phyloP scores from a whole-genome alignment of 2,329 filamentous ascomycete genomes.

The Fusarium sororula region DNA sequence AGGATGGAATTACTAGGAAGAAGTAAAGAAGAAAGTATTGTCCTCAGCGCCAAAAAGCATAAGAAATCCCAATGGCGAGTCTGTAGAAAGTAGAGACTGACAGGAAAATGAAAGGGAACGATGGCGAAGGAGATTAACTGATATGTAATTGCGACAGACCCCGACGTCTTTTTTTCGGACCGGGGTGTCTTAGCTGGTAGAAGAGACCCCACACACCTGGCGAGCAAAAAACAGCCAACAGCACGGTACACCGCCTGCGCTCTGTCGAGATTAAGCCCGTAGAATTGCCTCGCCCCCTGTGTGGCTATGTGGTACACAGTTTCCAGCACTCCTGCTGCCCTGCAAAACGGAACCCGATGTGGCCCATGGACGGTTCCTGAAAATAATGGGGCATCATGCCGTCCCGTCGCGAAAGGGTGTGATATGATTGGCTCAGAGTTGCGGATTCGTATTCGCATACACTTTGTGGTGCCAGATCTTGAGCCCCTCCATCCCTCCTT shows the following conservation, averaged over 20 bases:
- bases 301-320: constrained; percentile 3
- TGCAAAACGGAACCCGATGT: constrained; percentile 20
- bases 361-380: constrained; percentile 22
- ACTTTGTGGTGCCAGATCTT: constrained; percentile 28
- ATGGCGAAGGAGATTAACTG: constrained; percentile 45
- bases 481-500: constrained; percentile 21
- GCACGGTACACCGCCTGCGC: constrained; percentile 27
- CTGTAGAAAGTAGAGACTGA: constrained; percentile 23
- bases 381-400: constrained; percentile 5
- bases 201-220: constrained; percentile 21
- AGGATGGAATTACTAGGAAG: neutral
- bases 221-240: constrained; percentile 21
- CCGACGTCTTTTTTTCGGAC: constrained; percentile 39
- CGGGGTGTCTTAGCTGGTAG: constrained; percentile 24
- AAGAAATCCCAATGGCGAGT: constrained; percentile 29
- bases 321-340: neutral
- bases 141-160: constrained; percentile 44
- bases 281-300: neutral
- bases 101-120: constrained; percentile 27
- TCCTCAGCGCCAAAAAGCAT: constrained; percentile 17
- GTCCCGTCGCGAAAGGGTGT: neutral
- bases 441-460: constrained; percentile 40
- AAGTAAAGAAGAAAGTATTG: neutral
- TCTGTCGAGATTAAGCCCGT: constrained; percentile 19
- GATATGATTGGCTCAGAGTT: constrained; percentile 16